Evolutionary conservation across 768 basidiomycete species (phyloP), one percentile per base, ranked within the genome.

Genomic region (Trametes coccinea): DNA sequence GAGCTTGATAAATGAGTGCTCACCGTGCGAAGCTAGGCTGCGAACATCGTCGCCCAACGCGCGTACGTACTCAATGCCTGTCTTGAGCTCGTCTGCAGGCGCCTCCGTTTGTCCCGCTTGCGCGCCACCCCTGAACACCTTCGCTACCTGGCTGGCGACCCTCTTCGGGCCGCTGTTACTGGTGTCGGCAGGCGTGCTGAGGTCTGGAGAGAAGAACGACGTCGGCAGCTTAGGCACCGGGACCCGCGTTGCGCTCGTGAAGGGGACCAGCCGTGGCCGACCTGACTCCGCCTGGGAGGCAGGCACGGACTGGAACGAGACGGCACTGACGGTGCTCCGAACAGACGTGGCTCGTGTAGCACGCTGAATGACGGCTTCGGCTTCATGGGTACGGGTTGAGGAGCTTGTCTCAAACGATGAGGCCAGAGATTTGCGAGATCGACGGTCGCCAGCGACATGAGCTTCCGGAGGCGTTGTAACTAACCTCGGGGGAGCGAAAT

Each of bases 51-150:
- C 85, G 22, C 88, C 90, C 58, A 90, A 77, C 13, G 87, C 82
- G 53, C 82, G 83, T 41, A 91, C 85, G 66, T 90, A 91, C 66
- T 84, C 85, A 64, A 89, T 79, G 6, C 88, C 87, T 70, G 88
- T 83, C 30, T 79, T 77, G 29, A 92, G 79, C 53, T 89, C 90
- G 70, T 91, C 90, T 30, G 76, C 78, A 67, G 82, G 84, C 17
- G 48, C 7, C 41, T 72, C 75, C 30, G 54, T 50, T 34, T 53
- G 49, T 65, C 71, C 61, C 74, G 76, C 48, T 70, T 76, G 47
- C 30, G 34, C 30, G 67, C 65, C 76, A 57, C 71, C 69, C 56
- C 78, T 75, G 61, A 80, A 80, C 22, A 90, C 84, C 62, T 82
- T 83, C 9, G 85, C 89, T 53, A 79, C 80, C 74, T 90, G 87